A percentile compares a stretch with the other conserved stretches of the same genome.
These are phyloP conservation scores for Mallotus repandus DNA, from an alignment of 441 rosid species.

Conservation along the genomic window DNA sequence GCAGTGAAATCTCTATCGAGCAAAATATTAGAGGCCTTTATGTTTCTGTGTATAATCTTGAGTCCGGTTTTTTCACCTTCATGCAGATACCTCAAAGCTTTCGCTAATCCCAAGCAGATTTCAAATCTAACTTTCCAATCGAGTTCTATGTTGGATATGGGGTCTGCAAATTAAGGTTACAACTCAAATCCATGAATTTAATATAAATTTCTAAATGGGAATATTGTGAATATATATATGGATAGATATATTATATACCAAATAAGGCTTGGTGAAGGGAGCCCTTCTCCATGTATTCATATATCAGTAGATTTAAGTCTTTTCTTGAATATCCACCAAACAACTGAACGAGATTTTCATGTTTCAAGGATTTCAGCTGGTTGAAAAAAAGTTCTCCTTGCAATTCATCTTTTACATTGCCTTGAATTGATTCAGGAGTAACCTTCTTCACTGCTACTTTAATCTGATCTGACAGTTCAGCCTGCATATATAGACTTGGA, in stretches of 20 bases:
- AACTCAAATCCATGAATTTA: too few relatives aligned
- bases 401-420: not conserved
- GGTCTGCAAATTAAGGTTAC: too few relatives aligned
- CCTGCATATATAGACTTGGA: not conserved
- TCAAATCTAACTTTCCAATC: slow-evolving; percentile 18
- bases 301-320: not conserved
- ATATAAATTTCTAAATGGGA: too few relatives aligned
- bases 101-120: slow-evolving; percentile 15
- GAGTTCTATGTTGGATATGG: not conserved
- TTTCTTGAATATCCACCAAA: not conserved
- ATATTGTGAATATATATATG: too few relatives aligned
- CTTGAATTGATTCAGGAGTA: not conserved
- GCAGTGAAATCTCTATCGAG: too few relatives aligned
- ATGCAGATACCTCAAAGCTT: slow-evolving; percentile 10
- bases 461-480: slow-evolving; percentile 2
- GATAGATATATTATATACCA: not conserved
- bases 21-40: not conserved
- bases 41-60: slow-evolving; percentile 5
- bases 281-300: not conserved
- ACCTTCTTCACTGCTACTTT: slow-evolving; percentile 13
- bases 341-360: slow-evolving; percentile 8
- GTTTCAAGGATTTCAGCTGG: not conserved
- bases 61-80: not conserved
- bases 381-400: slow-evolving; percentile 3
- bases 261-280: slow-evolving; percentile 2